A percentile compares a stretch with the other conserved stretches of the same genome.
phyloP scores from a whole-genome alignment of 768 basidiomycete species.

The Cantharellus anzutake region DNA sequence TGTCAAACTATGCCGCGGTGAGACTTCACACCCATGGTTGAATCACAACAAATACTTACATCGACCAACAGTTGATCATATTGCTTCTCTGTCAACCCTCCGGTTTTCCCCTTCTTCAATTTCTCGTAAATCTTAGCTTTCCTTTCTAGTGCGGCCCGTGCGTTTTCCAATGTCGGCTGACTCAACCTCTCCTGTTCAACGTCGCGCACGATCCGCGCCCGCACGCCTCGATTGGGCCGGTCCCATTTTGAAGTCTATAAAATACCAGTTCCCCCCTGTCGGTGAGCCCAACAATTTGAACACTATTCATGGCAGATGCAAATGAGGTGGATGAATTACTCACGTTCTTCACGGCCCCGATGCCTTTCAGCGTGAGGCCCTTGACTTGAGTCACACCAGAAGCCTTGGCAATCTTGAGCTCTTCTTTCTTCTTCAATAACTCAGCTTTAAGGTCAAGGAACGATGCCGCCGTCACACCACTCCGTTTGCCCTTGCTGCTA shows the following conservation, averaged over 20 bases:
- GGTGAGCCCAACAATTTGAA: background rate
- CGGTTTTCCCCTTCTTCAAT: conserved; percentile 54
- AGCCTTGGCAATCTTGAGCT: conserved; percentile 42
- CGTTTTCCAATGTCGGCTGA: conserved; percentile 51
- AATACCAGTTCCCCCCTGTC: background rate
- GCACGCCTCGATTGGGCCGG: conserved; percentile 56
- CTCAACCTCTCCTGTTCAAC: conserved; percentile 49
- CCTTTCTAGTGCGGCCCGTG: conserved; percentile 48
- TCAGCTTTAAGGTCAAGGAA: conserved; percentile 67
- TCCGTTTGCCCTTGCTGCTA: conserved; percentile 31
- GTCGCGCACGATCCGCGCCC: conserved; percentile 43
- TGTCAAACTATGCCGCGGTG: background rate
- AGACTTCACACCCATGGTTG: background rate
- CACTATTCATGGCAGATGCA: background rate
- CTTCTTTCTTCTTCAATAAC: conserved; percentile 33
- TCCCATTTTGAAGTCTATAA: conserved; percentile 60
- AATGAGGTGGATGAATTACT: background rate
- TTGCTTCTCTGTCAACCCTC: conserved; percentile 57
- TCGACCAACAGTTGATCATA: conserved; percentile 57
- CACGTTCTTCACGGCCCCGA: conserved; percentile 33
- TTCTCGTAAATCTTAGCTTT: conserved; percentile 73
- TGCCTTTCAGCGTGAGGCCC: conserved; percentile 29
- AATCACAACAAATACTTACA: conserved; percentile 27
- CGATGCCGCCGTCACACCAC: conserved; percentile 51
- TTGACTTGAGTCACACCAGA: conserved; percentile 20